phyloP scores from a whole-genome alignment of 805 yeast species.

The Wickerhamomyces canadensis region DNA sequence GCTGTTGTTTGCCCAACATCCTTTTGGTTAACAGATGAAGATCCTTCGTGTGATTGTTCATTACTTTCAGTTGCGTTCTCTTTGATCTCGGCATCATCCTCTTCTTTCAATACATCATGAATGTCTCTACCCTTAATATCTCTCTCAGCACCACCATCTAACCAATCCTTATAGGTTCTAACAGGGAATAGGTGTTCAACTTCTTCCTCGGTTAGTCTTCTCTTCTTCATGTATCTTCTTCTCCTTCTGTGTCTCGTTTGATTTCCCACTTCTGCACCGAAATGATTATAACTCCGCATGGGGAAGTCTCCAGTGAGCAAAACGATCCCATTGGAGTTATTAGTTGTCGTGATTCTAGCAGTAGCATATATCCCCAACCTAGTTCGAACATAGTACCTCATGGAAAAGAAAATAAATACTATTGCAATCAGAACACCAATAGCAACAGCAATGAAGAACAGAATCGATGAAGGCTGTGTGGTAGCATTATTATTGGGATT shows the following conservation, averaged over 20 bases:
- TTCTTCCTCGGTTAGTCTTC: constrained; percentile 47
- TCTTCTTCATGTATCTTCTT: constrained; percentile 41
- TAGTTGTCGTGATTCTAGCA: constrained; percentile 17
- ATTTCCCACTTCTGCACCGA: constrained; percentile 11
- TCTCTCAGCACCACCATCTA: constrained; percentile 53
- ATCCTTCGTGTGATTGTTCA: too few relatives aligned
- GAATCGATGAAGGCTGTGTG: constrained; percentile 51
- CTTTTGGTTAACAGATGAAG: neutral
- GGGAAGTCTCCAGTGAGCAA: constrained; percentile 21
- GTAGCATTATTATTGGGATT: constrained; percentile 3
- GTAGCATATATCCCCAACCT: constrained; percentile 43
- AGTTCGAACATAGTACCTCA: constrained; percentile 54
- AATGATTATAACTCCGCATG: constrained; percentile 17
- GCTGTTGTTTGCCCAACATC: neutral
- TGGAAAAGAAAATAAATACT: constrained; percentile 52
- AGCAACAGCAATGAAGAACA: constrained; percentile 59
- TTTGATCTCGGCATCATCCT: constrained; percentile 17
- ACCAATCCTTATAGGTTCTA: constrained; percentile 54
- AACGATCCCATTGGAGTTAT: constrained; percentile 13
- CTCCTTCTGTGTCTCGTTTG: constrained; percentile 28
- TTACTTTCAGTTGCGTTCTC: constrained; percentile 3
- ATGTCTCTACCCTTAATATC: constrained; percentile 41
- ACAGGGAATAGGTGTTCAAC: constrained; percentile 58
- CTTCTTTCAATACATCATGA: constrained; percentile 34
- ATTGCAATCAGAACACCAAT: constrained; percentile 55